Conservation (phyloP, 805 yeast genomes). For the Suhomyces canberraensis region DNA sequence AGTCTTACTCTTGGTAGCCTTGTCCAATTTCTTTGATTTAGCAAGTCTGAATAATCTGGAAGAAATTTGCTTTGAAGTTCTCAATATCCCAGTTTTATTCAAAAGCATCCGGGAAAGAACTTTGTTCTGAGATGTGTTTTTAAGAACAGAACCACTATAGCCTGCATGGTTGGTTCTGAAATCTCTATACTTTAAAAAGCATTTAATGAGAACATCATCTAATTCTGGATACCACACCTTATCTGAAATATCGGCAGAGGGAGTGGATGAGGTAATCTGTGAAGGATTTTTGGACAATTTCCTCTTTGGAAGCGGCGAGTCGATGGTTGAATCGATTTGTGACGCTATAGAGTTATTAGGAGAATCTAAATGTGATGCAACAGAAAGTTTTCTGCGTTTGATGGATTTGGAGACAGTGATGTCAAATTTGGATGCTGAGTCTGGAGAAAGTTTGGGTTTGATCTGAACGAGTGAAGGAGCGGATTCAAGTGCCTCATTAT, state of each 20-base stretch:
- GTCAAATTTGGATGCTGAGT: slow-evolving; percentile 5
- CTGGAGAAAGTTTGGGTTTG: slow-evolving; percentile 5
- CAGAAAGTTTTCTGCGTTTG: slow-evolving; percentile 8
- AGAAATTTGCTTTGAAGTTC: slow-evolving; percentile 37
- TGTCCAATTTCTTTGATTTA: slow-evolving; percentile 20
- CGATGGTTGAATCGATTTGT: slow-evolving; percentile 28
- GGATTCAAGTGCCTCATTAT: slow-evolving; percentile 5
- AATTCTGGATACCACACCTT: slow-evolving; percentile 35
- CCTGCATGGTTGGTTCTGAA: slow-evolving; percentile 25
- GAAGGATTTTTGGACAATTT: slow-evolving; percentile 1
- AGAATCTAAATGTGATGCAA: slow-evolving; percentile 18
- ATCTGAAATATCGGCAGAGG: slow-evolving; percentile 7
- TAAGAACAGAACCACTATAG: slow-evolving; percentile 21
- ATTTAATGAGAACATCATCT: slow-evolving; percentile 33
- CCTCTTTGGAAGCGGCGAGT: slow-evolving; percentile 20
- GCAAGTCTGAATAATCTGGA: slow-evolving; percentile 30
- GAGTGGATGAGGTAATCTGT: background rate
- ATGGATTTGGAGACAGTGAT: slow-evolving; percentile 5
- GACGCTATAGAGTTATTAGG: slow-evolving; percentile 38
- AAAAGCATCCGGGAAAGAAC: slow-evolving; percentile 39
- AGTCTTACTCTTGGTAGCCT: slow-evolving; percentile 6
- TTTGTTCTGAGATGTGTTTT: slow-evolving; percentile 36
- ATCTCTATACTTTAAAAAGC: slow-evolving; percentile 32
- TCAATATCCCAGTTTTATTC: slow-evolving; percentile 32
- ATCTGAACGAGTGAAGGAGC: slow-evolving; percentile 10